Base-by-base conservation (phyloP, 78 protist species). In the Chrysochromulina parva region DNA sequence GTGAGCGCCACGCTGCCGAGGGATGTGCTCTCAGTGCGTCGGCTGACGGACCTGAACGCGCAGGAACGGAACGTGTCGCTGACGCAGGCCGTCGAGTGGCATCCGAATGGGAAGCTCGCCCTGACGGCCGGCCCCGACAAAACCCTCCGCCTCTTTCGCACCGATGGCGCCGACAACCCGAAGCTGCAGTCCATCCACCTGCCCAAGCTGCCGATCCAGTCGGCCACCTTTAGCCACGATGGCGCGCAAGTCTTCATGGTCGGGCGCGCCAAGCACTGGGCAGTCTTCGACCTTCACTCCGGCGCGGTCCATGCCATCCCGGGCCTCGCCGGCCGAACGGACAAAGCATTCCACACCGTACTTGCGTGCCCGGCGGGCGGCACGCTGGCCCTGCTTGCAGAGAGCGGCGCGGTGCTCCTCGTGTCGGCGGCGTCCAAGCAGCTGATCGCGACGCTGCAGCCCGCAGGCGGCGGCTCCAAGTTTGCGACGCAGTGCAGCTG, bases 111-210 rank as follows among this genome's bases (percentile, higher is more conserved):
- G 2, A n/a, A 38, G 20, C 85, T 91, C 7, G 71, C 67, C 48
- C 54, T 91, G 62, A 88, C 89, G 11, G 90, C 90, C 0, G 93
- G 93, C 9, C 59, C 76, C 28, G 93, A 91, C 67, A 66, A 85
- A 85, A 91, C 90, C 13, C 69, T 91, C 24, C 90, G 90, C 22
- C 82, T 91, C 57, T 91, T 85, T 17, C 73, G 53, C 54, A 13
- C 73, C 60, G 93, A 91, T 52, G 93, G 93, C 26, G 3, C 28
- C 47, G 78, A 16, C 59, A 91, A 91, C 28, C 14, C 67, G 3
- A n/a, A 59, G 69, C 10, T 91, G 17, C 93, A 91, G 73, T n/a
- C 67, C 48, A 55, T 91, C 16, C 65, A 52, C 58, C 0, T 85
- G 10, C 28, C 66, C 24, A 62, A 69, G n/a, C 22, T 84, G 76